These are phyloP conservation scores for Russula ochroleuca DNA, from an alignment of 768 basidiomycete species.

Conservation along the genomic window DNA sequence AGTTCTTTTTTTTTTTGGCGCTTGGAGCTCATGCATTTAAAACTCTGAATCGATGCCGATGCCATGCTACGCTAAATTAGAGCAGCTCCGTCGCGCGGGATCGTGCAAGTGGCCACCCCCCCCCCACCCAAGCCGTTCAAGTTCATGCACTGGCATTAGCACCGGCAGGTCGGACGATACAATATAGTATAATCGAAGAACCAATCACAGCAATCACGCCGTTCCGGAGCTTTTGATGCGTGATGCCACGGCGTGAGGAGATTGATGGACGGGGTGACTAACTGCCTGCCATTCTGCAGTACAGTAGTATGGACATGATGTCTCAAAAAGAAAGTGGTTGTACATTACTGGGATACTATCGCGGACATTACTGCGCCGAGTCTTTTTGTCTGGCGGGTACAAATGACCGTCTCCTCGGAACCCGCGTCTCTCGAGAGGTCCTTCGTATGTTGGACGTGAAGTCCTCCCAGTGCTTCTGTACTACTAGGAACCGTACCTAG, in stretches of 20 bases:
- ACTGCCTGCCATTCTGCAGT: no score
- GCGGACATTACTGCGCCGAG: not conserved
- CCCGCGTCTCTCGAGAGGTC: not conserved
- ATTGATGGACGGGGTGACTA: no score
- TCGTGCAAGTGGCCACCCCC: not conserved
- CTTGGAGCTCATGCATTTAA: not conserved
- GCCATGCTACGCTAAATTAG: not conserved
- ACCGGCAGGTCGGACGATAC: not conserved
- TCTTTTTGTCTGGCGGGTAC: not conserved
- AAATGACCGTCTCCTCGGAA: constrained; percentile 19
- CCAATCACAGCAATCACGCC: no score
- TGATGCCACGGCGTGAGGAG: no score
- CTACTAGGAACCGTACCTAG: not conserved
- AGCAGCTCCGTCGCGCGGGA: not conserved
- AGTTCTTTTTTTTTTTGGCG: no score
- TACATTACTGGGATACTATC: no score
- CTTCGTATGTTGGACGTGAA: not conserved
- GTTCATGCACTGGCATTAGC: not conserved
- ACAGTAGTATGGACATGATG: no score
- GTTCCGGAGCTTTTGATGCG: not conserved
- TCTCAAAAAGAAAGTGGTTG: no score
- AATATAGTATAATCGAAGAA: not conserved
- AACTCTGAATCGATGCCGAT: not conserved
- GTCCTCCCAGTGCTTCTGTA: not conserved
- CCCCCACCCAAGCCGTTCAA: not conserved